Evolutionary conservation across 2,329 filamentous ascomycete species (phyloP), one percentile per base, ranked within the genome.

Genomic region (Aspergillus hortae): DNA sequence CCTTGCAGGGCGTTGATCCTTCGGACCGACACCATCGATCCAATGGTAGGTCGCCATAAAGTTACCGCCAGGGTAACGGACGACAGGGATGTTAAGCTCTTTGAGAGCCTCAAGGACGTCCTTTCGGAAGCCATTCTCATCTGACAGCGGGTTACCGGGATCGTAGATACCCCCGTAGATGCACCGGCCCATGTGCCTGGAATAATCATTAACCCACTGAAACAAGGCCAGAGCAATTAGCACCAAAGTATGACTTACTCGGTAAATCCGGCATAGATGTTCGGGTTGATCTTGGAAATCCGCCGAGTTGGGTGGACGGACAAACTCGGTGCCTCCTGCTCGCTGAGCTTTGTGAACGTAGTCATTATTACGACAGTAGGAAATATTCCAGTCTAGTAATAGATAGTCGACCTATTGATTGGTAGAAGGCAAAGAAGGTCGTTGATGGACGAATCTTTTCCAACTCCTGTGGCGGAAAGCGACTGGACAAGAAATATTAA

Each of bases 101-200:
- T 84, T 81, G 56, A 94, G 77, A 5, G 87, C 85, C 40, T 82
- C 79, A 21, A 94, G 81, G 40, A 94, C 89, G 71, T 94, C 89
- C 59, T 80, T 89, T 36, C 89, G 85, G 73, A 90, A 92, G 40
- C 89, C 89, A 58, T 88, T 77, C 49, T 83, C 77, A 60, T 92
- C 88, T 2, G 87, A 85, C n/a, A 91, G 78, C 3, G 83, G 74
- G 67, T 85, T 91, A 32, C 79, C 81, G 1, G 88, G 89, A 61
- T 92, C 89, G 71, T 91, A 92, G 66, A 94, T 87, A 58, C 90
- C 89, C 57, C 88, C 88, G 68, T 94, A 92, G 65, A 94, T 91
- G 76, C 89, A 94, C 56, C 89, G 84, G 62, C 89, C 89, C 89
- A 94, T 94, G 71, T 94, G 90, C 62, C 87, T 90, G 59, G 30